A percentile compares a stretch with the other conserved stretches of the same genome.
Conservation (phyloP, 1,284 basidiomycete genomes). For the Exobasidium cylindrosporum region DNA sequence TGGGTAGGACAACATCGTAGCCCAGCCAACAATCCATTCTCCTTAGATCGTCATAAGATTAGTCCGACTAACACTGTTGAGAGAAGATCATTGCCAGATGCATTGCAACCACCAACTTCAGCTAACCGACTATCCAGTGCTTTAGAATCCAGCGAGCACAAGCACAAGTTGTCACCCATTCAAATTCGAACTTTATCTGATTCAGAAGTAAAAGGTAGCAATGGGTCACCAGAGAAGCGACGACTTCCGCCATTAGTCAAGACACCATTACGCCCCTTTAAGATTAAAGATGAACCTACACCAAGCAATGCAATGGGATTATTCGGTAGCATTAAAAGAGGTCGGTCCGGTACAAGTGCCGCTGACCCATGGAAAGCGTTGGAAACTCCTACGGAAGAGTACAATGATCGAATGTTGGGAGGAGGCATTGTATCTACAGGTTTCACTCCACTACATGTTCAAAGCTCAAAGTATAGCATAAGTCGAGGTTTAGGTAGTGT, state of each 20-base stretch:
- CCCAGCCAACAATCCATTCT: constrained; percentile 35
- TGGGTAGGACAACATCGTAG: not conserved
- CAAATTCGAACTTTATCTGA: not conserved
- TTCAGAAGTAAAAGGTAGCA: not conserved
- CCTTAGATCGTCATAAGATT: constrained; percentile 45
- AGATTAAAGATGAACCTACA: not conserved
- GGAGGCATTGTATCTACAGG: not conserved
- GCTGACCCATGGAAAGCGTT: not conserved
- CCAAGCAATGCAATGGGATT: not conserved
- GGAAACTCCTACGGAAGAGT: not conserved
- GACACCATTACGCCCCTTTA: constrained; percentile 11
- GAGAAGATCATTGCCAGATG: not conserved
- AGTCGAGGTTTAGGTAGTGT: not conserved
- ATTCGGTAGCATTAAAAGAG: constrained; percentile 1
- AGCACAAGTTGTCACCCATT: constrained; percentile 4
- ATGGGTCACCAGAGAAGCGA: constrained; percentile 2
- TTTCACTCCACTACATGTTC: not conserved
- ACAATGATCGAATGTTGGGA: not conserved
- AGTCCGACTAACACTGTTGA: constrained; percentile 26
- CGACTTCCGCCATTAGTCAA: constrained; percentile 13
- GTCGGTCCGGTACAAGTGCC: not conserved
- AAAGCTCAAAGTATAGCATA: not conserved
- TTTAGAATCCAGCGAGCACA: not conserved
- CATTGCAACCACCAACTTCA: not conserved
- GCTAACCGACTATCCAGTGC: not conserved